Conservation (phyloP, 1,139 yeast species). For the Yamadazyma spencermartinsiae region DNA sequence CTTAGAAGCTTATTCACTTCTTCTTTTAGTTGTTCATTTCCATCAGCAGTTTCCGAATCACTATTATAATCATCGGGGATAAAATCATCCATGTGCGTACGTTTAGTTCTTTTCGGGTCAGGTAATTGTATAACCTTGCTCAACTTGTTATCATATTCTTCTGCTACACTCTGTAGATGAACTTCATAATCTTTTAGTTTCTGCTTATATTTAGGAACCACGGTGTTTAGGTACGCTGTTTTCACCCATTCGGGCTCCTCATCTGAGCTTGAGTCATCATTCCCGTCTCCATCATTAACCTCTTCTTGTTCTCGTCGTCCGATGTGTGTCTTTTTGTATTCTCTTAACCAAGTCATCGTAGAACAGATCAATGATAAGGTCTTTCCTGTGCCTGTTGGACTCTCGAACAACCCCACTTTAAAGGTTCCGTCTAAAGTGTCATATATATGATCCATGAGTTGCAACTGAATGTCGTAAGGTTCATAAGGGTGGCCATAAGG, state of each 20-base stretch:
- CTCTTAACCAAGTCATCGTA: conserved; percentile 81
- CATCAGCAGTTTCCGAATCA: conserved; percentile 26
- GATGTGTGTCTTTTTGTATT: conserved; percentile 40
- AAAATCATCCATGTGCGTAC: conserved; percentile 24
- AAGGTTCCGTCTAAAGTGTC: conserved; percentile 56
- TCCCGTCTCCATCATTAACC: conserved; percentile 18
- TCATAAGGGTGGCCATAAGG: conserved; percentile 83
- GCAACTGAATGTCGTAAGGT: conserved; percentile 78
- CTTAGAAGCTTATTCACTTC: conserved; percentile 48
- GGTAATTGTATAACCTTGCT: conserved; percentile 14
- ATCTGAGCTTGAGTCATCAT: conserved; percentile 26
- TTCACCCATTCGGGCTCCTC: conserved; percentile 66
- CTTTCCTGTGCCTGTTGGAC: conserved; percentile 96
- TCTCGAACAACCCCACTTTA: conserved; percentile 82
- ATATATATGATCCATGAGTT: conserved; percentile 75
- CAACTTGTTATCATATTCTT: conserved; percentile 14
- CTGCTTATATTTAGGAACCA: conserved; percentile 29
- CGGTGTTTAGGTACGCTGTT: conserved; percentile 38
- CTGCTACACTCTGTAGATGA: conserved; percentile 28
- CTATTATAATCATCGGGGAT: conserved; percentile 44
- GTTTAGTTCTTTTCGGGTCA: conserved; percentile 7
- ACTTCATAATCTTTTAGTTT: conserved; percentile 41
- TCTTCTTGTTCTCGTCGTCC: neutral
- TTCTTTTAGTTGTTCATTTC: conserved; percentile 30
- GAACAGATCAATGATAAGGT: conserved; percentile 86